Percentiles rank a stretch among this genome's conserved stretches.
Evolutionary conservation across 2,329 filamentous ascomycete species (phyloP).

Genomic region (Pseudovirgaria hyperparasitica): DNA sequence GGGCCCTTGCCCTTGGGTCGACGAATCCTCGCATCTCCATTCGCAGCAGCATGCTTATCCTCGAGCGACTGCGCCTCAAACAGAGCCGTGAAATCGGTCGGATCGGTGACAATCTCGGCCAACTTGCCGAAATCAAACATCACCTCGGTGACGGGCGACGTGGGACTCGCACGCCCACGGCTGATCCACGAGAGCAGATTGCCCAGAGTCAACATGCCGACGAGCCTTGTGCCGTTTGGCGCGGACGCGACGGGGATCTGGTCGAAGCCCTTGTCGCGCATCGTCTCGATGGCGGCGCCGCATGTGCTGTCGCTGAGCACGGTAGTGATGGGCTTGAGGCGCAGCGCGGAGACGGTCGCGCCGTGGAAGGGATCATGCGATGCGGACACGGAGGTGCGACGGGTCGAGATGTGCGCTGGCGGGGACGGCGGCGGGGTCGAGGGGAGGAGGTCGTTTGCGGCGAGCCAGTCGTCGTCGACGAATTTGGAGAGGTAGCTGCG

Average conservation of each 20-base stretch:
- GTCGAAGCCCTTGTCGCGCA: constrained; percentile 97
- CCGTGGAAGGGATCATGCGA: constrained; percentile 57
- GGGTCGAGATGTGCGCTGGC: constrained; percentile 18
- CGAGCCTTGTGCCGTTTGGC: constrained; percentile 53
- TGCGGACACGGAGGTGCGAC: constrained; percentile 26
- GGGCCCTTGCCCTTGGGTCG: constrained; percentile 7
- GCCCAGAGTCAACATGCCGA: constrained; percentile 86
- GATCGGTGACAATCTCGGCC: constrained; percentile 82
- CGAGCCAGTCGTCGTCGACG: constrained; percentile 96
- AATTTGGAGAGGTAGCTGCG: constrained; percentile 97
- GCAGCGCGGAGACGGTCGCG: constrained; percentile 69
- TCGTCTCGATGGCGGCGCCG: constrained; percentile 85
- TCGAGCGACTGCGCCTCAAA: constrained; percentile 24
- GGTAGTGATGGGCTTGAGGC: constrained; percentile 88
- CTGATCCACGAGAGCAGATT: constrained; percentile 89
- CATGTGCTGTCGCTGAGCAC: constrained; percentile 59
- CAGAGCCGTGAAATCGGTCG: constrained; percentile 43
- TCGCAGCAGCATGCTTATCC: constrained; percentile 8
- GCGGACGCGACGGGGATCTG: constrained; percentile 80
- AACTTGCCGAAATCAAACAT: constrained; percentile 95
- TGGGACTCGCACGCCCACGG: constrained; percentile 61
- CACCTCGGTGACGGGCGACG: constrained; percentile 66
- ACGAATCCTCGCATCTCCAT: too few relatives aligned
- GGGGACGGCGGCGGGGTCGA: constrained; percentile 37
- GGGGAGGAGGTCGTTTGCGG: constrained; percentile 82